Conservation (phyloP, 768 basidiomycete species). For the Sistotremastrum niveocremeum region DNA sequence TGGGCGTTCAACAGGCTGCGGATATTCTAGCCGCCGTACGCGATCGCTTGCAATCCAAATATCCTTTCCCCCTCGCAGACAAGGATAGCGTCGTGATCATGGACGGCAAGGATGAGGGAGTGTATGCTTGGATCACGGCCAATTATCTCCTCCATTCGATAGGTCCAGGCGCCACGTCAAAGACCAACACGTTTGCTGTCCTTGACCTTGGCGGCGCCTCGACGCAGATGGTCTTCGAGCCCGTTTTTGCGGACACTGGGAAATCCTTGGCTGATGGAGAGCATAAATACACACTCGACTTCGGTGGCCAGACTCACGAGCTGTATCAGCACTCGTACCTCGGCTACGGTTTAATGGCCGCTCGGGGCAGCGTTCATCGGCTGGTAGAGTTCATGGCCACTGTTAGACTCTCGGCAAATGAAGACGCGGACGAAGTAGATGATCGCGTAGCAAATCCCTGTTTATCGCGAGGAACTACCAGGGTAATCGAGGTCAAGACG, state of each 20-base stretch:
- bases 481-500: constrained; percentile 43
- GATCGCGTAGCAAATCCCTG: constrained; percentile 64
- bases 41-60: constrained; percentile 37
- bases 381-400: constrained; percentile 78
- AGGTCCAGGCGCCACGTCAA: constrained; percentile 32
- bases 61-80: constrained; percentile 54
- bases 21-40: constrained; percentile 70
- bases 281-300: constrained; percentile 77
- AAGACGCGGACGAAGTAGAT: constrained; percentile 12
- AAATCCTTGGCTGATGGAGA: constrained; percentile 59
- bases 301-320: constrained; percentile 55
- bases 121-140: constrained; percentile 98
- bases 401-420: constrained; percentile 18
- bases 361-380: constrained; percentile 71
- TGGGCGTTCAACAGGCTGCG: constrained; percentile 46
- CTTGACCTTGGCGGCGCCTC: constrained; percentile 95
- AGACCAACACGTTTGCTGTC: constrained; percentile 63
- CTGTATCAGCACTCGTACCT: constrained; percentile 97
- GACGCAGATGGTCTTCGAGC: constrained; percentile 96
- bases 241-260: constrained; percentile 35
- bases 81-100: constrained; percentile 70
- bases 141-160: constrained; percentile 82
- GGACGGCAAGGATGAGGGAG: constrained; percentile 94
- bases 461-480: constrained; percentile 49
- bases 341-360: constrained; percentile 90